Evolutionary conservation across 306 rosid genomes (phyloP).

Genomic region (Vicia sativa): DNA sequence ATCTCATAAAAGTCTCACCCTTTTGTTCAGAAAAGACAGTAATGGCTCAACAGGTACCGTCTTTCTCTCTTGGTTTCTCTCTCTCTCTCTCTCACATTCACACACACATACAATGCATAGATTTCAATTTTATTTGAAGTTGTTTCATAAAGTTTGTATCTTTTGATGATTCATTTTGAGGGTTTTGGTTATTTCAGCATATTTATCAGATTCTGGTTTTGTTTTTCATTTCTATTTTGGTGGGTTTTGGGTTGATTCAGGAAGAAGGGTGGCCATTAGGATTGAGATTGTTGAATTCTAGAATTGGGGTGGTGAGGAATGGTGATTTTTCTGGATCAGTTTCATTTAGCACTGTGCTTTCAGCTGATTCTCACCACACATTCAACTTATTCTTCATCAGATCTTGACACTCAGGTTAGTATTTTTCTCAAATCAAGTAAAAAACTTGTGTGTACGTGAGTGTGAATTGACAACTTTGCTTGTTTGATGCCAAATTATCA

Average conservation of each 20-base stretch:
- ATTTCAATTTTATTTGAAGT: constrained; percentile 18
- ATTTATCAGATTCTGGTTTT: not conserved
- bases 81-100: not conserved
- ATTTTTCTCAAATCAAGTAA: no score
- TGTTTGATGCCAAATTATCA: no score
- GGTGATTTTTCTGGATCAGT: constrained; percentile 60
- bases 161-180: constrained; percentile 27
- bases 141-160: constrained; percentile 17
- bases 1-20: not conserved
- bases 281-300: constrained; percentile 65
- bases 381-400: constrained; percentile 59
- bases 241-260: constrained; percentile 42
- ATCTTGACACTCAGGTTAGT: constrained; percentile 69
- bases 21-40: constrained; percentile 29
- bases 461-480: no score
- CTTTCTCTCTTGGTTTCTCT: not conserved
- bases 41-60: constrained; percentile 67
- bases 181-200: constrained; percentile 11
- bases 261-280: constrained; percentile 94
- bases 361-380: constrained; percentile 51
- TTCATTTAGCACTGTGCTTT: constrained; percentile 75
- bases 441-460: no score
- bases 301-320: constrained; percentile 60
- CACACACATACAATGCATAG: not conserved
- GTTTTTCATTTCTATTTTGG: not conserved